Evolutionary conservation across 345 rosid species (phyloP), one percentile per base, ranked within the genome.

Genomic region (Toxicodendron radicans): DNA sequence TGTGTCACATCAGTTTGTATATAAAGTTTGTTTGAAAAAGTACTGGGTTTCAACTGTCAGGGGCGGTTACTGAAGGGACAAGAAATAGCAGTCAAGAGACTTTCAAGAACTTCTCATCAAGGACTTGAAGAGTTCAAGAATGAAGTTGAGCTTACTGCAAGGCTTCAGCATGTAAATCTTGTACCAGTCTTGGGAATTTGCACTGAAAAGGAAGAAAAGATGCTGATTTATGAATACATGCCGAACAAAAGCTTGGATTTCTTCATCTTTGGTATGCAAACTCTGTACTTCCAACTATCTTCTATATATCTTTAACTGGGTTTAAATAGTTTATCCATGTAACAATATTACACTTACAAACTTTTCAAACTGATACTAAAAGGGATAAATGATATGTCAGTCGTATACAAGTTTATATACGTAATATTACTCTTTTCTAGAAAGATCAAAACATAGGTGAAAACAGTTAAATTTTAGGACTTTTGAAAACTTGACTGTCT

Each of bases 11-110:
- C 30, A 27, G 30, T 27, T 27, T 27, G 30, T 27, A 27, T 2
- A 27, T 27, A 27, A 27, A 27, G 0, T 7, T 38, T 38, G 10
- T 38, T 38, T 38, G 7, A 1, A 38, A 38, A 8, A 38, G 43
- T 38, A 38, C 17, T 24, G 18, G 35, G 48, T 58, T 51, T 52
- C 61, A 51, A 51, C 23, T 43, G 20, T 35, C 67, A 79, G 81
- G 78, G 78, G 32, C 69, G 20, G 35, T 70, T 79, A 52, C 75
- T 20, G 18, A 64, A 48, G 0, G 81, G 78, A 35, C 74, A 48
- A 68, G 75, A 79, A 64, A 71, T 79, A 32, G 82, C 75, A 1
- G 82, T 74, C 68, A 79, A 79, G 68, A 79, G 78, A 70, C 82
- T 79, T 53, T 70, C 82, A 18, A 58, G 58, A 51, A 46, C 71